Base-by-base conservation (phyloP, 2,329 filamentous ascomycete species). In the Trichoderma arundinaceum region DNA sequence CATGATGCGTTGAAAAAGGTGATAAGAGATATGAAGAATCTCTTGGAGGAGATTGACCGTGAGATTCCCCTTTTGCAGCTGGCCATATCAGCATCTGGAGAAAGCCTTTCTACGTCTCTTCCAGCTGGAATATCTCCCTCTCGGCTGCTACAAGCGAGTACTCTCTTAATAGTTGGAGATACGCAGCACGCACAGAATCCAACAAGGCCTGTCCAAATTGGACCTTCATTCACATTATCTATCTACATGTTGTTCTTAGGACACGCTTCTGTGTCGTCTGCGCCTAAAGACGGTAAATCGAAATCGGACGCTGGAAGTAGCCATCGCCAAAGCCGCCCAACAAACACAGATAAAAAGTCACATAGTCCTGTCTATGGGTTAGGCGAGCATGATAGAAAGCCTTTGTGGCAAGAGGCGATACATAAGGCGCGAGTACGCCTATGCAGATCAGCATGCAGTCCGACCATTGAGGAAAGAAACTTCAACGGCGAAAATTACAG, bases 181-280 rank as follows among this genome's bases (percentile, higher is more conserved):
- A 90, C 89, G 0, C 90, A 93, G 69, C 97, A 95, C 76, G 86
- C 87, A 2, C 83, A 88, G 68, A 82, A 86, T 46, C 85, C 89
- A 6, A 83, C 80, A 0, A 79, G 81, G 9, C 84, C 90, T 0
- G 88, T 92, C 52, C 93, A 97, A 74, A 90, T 98, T 67, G 95
- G 95, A 0, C 93, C 94, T 0, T 87, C 89, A 0, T 98, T 97
- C 73, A 90, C 87, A 0, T 77, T 98, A 7, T 96, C 94, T 0
- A 80, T 98, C 70, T 99, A 98, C 77, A 97, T 98, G 93, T 84
- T 98, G 0, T 99, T 98, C 72, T 84, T 89, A 2, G 91, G 92
- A 1, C 93, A 98, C 76, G 81, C 89, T 3, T 80, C 81, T 8
- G 28, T 51, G 33, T 13, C 51, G 19, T 13, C 65, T 41, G 8